These are phyloP conservation scores for Pelargonium myrrhifolium DNA, from an alignment of 441 rosid genomes.

Conservation along the genomic window DNA sequence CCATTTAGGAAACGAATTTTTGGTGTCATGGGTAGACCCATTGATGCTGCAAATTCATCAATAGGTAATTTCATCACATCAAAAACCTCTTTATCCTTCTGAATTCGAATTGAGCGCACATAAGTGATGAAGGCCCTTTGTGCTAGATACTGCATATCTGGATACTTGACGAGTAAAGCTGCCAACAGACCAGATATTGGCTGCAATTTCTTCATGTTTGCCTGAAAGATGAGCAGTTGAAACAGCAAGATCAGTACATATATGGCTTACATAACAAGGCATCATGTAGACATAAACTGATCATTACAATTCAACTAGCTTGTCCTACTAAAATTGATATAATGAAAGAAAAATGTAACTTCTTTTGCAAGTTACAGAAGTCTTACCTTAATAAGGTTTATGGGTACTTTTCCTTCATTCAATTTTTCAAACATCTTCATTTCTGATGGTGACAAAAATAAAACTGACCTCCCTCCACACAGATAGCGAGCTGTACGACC, in stretches of 20 bases:
- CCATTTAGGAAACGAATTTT: constrained; percentile 56
- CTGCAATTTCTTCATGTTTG: constrained; percentile 54
- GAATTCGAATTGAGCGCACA: constrained; percentile 67
- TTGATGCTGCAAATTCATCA: constrained; percentile 76
- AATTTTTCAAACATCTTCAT: constrained; percentile 84
- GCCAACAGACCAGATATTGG: constrained; percentile 62
- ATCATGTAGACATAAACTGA: neutral
- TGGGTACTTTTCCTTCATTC: constrained; percentile 61
- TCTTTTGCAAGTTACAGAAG: neutral
- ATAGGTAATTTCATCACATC: constrained; percentile 62
- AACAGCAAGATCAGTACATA: constrained; percentile 16
- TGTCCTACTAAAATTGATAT: neutral
- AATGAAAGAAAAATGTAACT: constrained; percentile 1
- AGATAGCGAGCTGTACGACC: constrained; percentile 91
- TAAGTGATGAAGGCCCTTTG: constrained; percentile 76
- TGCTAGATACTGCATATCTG: constrained; percentile 61
- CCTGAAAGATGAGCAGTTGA: constrained; percentile 34
- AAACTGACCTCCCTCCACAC: constrained; percentile 63
- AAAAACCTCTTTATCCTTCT: constrained; percentile 79
- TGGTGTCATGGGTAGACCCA: constrained; percentile 88
- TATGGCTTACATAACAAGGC: neutral
- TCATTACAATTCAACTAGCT: neutral
- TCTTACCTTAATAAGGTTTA: constrained; percentile 61
- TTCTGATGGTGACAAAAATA: constrained; percentile 83
- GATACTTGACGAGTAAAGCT: constrained; percentile 61